A percentile compares a stretch with the other conserved stretches of the same genome.
Conservation (phyloP, 192 early-diverging fungal genomes). For the Podila epicladia region DNA sequence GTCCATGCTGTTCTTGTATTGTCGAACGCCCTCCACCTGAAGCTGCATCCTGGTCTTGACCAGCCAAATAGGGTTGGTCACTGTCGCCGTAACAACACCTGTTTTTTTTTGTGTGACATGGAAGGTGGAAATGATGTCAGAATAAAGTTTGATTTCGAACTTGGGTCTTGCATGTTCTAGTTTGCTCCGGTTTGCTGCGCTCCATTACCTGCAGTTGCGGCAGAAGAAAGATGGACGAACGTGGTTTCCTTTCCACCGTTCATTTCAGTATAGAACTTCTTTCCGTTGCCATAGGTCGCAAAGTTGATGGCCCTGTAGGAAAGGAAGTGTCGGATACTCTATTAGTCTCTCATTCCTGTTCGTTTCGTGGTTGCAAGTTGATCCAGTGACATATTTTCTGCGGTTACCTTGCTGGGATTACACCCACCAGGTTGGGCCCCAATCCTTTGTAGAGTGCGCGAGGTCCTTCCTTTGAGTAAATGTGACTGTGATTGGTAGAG, state of each 20-base stretch:
- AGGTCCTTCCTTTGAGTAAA: constrained; percentile 80
- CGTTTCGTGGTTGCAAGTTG: neutral
- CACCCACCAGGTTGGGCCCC: constrained; percentile 91
- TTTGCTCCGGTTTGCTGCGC: too few species aligned
- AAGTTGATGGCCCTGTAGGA: constrained; percentile 88
- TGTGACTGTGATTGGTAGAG: constrained; percentile 48
- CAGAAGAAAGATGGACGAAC: constrained; percentile 83
- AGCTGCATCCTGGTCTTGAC: constrained; percentile 97
- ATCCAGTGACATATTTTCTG: neutral
- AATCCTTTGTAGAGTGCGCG: constrained; percentile 94
- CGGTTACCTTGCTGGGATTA: constrained; percentile 90
- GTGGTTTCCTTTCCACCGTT: constrained; percentile 84
- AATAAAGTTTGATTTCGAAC: neutral
- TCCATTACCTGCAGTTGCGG: constrained; percentile 69
- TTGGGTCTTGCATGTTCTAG: too few species aligned
- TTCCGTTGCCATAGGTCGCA: constrained; percentile 91
- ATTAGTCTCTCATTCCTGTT: neutral
- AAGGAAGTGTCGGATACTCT: neutral
- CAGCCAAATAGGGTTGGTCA: constrained; percentile 98
- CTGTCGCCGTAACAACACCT: constrained; percentile 78
- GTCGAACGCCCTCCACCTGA: constrained; percentile 56
- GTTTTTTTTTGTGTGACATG: too few species aligned
- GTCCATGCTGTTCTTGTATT: constrained; percentile 83
- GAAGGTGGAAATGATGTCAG: neutral
- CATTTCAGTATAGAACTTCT: constrained; percentile 76